A percentile compares a stretch with the other conserved stretches of the same genome.
Conservation (phyloP, 805 yeast genomes). For the Wickerhamomyces bovis region DNA sequence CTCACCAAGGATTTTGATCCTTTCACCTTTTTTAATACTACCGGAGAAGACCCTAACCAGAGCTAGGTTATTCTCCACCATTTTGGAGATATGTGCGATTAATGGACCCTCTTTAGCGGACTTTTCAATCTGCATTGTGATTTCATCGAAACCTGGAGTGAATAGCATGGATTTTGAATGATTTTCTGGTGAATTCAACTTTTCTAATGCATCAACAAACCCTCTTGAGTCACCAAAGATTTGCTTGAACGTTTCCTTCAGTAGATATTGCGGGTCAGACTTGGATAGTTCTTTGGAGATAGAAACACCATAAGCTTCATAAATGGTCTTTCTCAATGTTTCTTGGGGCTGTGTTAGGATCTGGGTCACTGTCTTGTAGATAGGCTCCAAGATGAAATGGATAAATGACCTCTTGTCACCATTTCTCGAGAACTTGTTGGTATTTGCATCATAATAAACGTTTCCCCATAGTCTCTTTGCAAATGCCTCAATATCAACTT, state of each 20-base stretch:
- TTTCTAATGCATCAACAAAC: constrained; percentile 44
- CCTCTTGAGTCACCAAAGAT: constrained; percentile 51
- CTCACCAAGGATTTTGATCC: constrained; percentile 53
- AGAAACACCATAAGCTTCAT: constrained; percentile 40
- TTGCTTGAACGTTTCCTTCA: constrained; percentile 45
- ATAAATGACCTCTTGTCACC: constrained; percentile 25
- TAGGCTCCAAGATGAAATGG: constrained; percentile 73
- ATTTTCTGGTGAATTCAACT: constrained; percentile 33
- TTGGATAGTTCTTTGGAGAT: constrained; percentile 35
- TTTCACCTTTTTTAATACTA: constrained; percentile 38
- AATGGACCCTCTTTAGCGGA: constrained; percentile 38
- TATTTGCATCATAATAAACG: constrained; percentile 38
- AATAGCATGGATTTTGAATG: constrained; percentile 23
- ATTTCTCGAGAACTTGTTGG: constrained; percentile 38
- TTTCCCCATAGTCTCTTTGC: constrained; percentile 73
- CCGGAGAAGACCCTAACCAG: constrained; percentile 64
- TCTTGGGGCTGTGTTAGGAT: constrained; percentile 47
- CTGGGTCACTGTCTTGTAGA: constrained; percentile 67
- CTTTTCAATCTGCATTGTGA: constrained; percentile 15
- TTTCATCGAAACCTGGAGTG: constrained; percentile 25
- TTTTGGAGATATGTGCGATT: constrained; percentile 51
- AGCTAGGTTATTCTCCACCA: constrained; percentile 50
- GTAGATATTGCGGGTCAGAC: constrained; percentile 53
- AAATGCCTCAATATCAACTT: constrained; percentile 35
- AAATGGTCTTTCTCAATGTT: constrained; percentile 38